Evolutionary conservation across 306 rosid genomes (phyloP).

Genomic region (Quercus ilex): DNA sequence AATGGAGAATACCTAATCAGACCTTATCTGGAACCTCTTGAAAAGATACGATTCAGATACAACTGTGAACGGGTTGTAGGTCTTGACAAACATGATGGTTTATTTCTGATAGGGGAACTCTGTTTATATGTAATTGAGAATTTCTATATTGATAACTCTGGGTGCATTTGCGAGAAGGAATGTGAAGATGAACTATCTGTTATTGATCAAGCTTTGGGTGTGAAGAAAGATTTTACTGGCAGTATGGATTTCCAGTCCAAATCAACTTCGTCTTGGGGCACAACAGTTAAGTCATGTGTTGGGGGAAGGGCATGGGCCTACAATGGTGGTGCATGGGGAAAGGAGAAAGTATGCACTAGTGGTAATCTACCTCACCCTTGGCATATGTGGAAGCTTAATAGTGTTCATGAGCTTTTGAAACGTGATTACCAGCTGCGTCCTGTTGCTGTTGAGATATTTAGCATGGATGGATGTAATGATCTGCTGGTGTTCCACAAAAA

Average conservation of each 20-base stretch:
- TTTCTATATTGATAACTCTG: slow-evolving; percentile 79
- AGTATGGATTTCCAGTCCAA: slow-evolving; percentile 80
- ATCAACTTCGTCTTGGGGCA: slow-evolving; percentile 69
- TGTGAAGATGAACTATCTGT: slow-evolving; percentile 85
- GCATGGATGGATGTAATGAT: slow-evolving; percentile 99
- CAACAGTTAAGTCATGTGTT: slow-evolving; percentile 55
- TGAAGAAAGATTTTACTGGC: slow-evolving; percentile 69
- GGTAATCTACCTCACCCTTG: slow-evolving; percentile 93
- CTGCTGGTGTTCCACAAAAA: slow-evolving; percentile 97
- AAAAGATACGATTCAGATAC: slow-evolving; percentile 81
- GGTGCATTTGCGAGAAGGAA: slow-evolving; percentile 91
- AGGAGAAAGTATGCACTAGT: slow-evolving; percentile 75
- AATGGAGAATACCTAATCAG: slow-evolving; percentile 94
- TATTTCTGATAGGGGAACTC: slow-evolving; percentile 88
- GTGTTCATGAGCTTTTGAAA: slow-evolving; percentile 97
- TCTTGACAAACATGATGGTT: slow-evolving; percentile 98
- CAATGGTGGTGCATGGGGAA: slow-evolving; percentile 99
- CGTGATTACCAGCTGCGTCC: slow-evolving; percentile 99
- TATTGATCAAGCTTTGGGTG: slow-evolving; percentile 98
- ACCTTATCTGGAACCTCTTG: slow-evolving; percentile 87
- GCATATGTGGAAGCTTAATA: slow-evolving; percentile 98
- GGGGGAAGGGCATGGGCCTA: slow-evolving; percentile 99
- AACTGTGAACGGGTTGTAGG: slow-evolving; percentile 97
- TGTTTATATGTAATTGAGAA: slow-evolving; percentile 94
- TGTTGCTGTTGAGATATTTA: slow-evolving; percentile 97